Evolutionary conservation across 495 filamentous ascomycete genomes (phyloP).

Genomic region (Niebla homalea): DNA sequence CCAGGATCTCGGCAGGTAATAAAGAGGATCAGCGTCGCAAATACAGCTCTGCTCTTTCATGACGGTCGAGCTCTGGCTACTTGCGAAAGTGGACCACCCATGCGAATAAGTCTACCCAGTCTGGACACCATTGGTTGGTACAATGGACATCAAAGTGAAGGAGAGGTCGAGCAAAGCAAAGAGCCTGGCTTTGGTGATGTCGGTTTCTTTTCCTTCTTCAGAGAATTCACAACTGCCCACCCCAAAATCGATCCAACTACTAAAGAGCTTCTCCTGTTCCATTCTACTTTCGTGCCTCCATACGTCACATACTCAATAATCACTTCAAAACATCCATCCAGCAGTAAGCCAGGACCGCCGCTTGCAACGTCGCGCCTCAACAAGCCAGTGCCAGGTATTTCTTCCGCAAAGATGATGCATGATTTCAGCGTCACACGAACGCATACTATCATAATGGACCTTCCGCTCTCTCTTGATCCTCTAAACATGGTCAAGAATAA

Average conservation of each 20-base stretch:
- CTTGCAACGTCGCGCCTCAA: conserved; percentile 23
- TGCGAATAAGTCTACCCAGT: conserved; percentile 43
- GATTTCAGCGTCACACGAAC: conserved; percentile 49
- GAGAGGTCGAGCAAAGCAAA: conserved; percentile 24
- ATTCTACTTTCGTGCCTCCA: conserved; percentile 43
- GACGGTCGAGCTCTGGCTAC: conserved; percentile 52
- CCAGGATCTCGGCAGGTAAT: conserved; percentile 39
- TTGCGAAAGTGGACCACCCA: conserved; percentile 54
- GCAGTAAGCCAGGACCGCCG: background rate
- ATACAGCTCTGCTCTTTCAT: conserved; percentile 49
- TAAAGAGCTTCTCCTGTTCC: conserved; percentile 49
- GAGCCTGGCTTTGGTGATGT: conserved; percentile 34
- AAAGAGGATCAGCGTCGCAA: conserved; percentile 50
- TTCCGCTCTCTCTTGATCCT: conserved; percentile 49
- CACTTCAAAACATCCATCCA: conserved; percentile 17
- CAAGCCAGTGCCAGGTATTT: conserved; percentile 38
- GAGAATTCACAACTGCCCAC: conserved; percentile 57
- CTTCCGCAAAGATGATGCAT: conserved; percentile 57
- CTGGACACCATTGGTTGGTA: conserved; percentile 56
- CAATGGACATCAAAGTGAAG: conserved; percentile 38
- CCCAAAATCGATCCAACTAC: conserved; percentile 47
- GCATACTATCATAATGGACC: conserved; percentile 52
- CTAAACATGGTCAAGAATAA: conserved; percentile 38
- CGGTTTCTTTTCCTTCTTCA: conserved; percentile 40
- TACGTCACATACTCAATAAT: conserved; percentile 55